Percentiles rank a stretch among this genome's conserved stretches.
Evolutionary conservation across 2,329 filamentous ascomycete genomes (phyloP).

Genomic region (Talaromyces sp.): DNA sequence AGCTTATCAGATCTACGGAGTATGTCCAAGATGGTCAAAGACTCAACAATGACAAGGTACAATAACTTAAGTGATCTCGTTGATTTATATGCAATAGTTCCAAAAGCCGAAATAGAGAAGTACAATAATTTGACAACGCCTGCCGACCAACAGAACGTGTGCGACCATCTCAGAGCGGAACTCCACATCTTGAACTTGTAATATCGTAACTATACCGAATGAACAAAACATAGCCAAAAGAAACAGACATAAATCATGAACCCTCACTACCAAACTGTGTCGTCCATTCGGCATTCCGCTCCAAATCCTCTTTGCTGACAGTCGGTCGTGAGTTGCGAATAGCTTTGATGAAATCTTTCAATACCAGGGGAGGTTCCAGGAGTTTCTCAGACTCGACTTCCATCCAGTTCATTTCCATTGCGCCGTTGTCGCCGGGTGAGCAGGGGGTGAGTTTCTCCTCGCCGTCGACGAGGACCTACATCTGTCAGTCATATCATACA

Average conservation of each 20-base stretch:
- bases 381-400: slow-evolving; percentile 80
- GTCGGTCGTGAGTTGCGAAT: slow-evolving; percentile 86
- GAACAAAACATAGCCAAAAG: neutral
- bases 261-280: slow-evolving; percentile 94
- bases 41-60: too few relatives aligned
- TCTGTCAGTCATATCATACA: slow-evolving; percentile 9
- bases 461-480: slow-evolving; percentile 69
- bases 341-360: slow-evolving; percentile 92
- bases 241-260: slow-evolving; percentile 41
- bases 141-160: slow-evolving; percentile 2
- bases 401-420: slow-evolving; percentile 91
- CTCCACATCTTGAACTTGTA: neutral
- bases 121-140: neutral
- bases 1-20: neutral
- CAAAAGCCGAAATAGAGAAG: neutral
- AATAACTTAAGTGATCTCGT: too few relatives aligned
- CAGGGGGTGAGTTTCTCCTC: slow-evolving; percentile 70
- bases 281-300: slow-evolving; percentile 87
- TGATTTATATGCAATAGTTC: neutral
- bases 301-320: slow-evolving; percentile 81
- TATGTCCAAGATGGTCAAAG: too few relatives aligned
- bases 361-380: slow-evolving; percentile 77
- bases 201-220: neutral
- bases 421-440: slow-evolving; percentile 83
- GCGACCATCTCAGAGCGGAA: neutral